Conservation (phyloP, 2,329 filamentous ascomycete species). For the Penicillium concentricum region DNA sequence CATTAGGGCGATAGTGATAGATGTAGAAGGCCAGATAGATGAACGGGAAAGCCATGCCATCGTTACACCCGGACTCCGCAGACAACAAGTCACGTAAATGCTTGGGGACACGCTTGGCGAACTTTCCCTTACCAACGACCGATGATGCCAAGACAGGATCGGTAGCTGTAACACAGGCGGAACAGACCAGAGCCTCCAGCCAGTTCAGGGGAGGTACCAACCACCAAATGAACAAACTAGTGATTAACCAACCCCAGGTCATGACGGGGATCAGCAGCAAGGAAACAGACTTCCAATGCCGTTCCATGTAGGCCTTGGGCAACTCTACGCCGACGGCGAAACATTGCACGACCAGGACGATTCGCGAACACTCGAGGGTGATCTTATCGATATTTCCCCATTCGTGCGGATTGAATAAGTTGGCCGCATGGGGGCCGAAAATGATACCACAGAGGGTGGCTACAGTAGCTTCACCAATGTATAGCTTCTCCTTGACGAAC, state of each 20-base stretch:
- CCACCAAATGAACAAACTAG: conserved; percentile 93
- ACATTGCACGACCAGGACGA: conserved; percentile 71
- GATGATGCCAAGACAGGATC: conserved; percentile 96
- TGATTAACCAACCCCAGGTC: conserved; percentile 83
- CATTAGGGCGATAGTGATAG: conserved; percentile 72
- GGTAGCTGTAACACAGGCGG: conserved; percentile 94
- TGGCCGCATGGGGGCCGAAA: conserved; percentile 66
- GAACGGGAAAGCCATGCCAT: conserved; percentile 99
- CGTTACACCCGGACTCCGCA: conserved; percentile 96
- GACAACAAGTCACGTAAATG: conserved; percentile 94
- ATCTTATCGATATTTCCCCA: conserved; percentile 69
- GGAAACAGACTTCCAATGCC: conserved; percentile 89
- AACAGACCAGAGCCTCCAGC: conserved; percentile 82
- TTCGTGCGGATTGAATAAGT: conserved; percentile 58
- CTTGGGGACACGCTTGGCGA: conserved; percentile 94
- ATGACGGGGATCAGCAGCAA: conserved; percentile 91
- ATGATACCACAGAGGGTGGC: conserved; percentile 71
- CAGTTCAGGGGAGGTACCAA: conserved; percentile 75
- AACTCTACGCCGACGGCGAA: conserved; percentile 71
- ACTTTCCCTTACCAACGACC: conserved; percentile 98
- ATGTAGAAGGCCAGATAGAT: conserved; percentile 90
- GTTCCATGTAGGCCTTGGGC: conserved; percentile 84
- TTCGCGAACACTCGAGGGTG: conserved; percentile 68
- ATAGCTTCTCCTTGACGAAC: conserved; percentile 96
- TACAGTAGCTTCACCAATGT: conserved; percentile 97